phyloP scores from a whole-genome alignment of 2,329 filamentous ascomycete species.

The Pseudogymnoascus sp. region DNA sequence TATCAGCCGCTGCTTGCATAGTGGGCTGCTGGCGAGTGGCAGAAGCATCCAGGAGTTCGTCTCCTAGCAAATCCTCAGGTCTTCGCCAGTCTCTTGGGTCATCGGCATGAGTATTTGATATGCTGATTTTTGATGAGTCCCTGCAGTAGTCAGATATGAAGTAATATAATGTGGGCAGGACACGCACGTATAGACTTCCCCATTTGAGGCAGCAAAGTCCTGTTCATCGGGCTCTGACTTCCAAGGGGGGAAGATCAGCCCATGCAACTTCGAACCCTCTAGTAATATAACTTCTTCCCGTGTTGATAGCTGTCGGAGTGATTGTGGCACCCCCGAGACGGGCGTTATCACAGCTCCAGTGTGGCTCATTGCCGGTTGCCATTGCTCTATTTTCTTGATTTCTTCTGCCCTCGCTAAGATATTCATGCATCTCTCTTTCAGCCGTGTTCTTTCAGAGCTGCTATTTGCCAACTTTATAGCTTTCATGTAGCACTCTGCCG shows the following conservation, averaged over 20 bases:
- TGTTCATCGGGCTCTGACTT: slow-evolving; percentile 47
- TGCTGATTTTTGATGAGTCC: slow-evolving; percentile 58
- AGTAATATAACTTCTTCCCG: slow-evolving; percentile 69
- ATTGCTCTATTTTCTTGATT: slow-evolving; percentile 48
- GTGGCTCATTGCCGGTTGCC: slow-evolving; percentile 13
- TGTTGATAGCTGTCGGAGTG: slow-evolving; percentile 53
- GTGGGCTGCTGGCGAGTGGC: slow-evolving; percentile 31
- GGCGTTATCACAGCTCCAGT: slow-evolving; percentile 17
- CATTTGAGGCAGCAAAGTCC: slow-evolving; percentile 49
- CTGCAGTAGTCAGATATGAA: slow-evolving; percentile 35
- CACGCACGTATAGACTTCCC: slow-evolving; percentile 52
- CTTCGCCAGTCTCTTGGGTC: slow-evolving; percentile 82
- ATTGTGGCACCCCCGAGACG: slow-evolving; percentile 29
- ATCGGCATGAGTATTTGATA: slow-evolving; percentile 65
- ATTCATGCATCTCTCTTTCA: slow-evolving; percentile 60
- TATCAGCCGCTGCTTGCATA: slow-evolving; percentile 49
- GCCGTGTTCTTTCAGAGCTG: slow-evolving; percentile 53
- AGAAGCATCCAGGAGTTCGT: slow-evolving; percentile 8
- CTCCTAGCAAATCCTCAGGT: slow-evolving; percentile 54
- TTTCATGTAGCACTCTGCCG: slow-evolving; percentile 74
- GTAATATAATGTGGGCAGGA: slow-evolving; percentile 7
- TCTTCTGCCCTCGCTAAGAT: slow-evolving; percentile 64
- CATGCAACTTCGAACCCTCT: slow-evolving; percentile 71
- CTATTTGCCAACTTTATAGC: slow-evolving; percentile 55
- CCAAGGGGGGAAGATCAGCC: slow-evolving; percentile 81